Evolutionary conservation across 257 asterid species (phyloP).

Genomic region (Rehmannia glutinosa): DNA sequence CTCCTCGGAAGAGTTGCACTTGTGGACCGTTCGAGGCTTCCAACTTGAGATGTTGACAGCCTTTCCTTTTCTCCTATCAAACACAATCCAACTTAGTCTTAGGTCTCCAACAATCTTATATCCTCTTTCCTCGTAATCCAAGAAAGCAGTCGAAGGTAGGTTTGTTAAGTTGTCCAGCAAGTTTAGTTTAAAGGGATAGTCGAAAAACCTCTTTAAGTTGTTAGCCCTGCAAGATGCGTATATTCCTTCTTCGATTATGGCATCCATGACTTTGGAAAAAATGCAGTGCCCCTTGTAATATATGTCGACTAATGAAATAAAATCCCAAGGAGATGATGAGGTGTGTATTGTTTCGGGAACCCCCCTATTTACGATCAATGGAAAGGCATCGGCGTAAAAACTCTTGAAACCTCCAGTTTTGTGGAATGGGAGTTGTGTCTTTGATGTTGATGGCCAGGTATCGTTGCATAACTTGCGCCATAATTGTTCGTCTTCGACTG

Average conservation of each 20-base stretch:
- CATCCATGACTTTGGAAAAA: conserved; percentile 5
- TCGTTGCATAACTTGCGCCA: conserved; percentile 15
- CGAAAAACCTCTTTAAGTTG: background rate
- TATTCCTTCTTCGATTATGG: background rate
- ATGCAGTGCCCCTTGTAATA: conserved; percentile 15
- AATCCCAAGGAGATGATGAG: conserved; percentile 7
- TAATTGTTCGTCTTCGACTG: background rate
- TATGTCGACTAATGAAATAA: conserved; percentile 21
- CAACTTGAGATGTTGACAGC: conserved; percentile 22
- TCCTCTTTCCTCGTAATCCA: background rate
- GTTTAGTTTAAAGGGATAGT: conserved; percentile 12
- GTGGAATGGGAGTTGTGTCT: background rate
- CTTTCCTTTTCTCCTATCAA: background rate
- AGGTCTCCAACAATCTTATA: background rate
- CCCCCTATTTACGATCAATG: background rate
- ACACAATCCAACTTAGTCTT: conserved; percentile 18
- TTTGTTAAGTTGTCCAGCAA: background rate
- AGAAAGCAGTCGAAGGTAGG: background rate
- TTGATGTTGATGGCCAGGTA: conserved; percentile 25
- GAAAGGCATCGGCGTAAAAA: conserved; percentile 11
- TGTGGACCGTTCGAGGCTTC: conserved; percentile 9
- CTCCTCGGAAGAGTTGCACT: background rate
- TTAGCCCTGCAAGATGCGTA: background rate
- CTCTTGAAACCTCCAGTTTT: conserved; percentile 13
- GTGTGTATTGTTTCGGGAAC: background rate